Evolutionary conservation across 169 alveolate species (phyloP).

Genomic region (Eimeria zaria): DNA sequence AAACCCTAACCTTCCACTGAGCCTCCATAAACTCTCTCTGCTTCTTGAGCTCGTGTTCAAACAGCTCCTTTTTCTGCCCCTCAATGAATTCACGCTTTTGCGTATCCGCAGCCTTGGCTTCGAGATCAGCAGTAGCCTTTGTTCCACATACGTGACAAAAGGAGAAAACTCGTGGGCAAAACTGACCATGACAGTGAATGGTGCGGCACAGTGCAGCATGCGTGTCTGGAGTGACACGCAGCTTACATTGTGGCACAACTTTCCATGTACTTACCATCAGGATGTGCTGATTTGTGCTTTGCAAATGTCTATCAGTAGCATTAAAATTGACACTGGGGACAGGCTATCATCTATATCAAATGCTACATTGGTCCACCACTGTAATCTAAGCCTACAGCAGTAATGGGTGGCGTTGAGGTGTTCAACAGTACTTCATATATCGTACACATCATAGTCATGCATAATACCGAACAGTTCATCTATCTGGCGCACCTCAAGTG

Average conservation of each 20-base stretch:
- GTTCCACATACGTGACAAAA: background rate
- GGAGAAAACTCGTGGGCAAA: background rate
- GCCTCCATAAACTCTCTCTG: slow-evolving; percentile 24
- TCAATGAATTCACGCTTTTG: background rate
- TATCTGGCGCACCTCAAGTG: background rate
- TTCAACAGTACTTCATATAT: background rate
- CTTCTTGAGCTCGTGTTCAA: background rate
- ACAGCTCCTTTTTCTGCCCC: slow-evolving; percentile 1
- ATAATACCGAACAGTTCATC: background rate
- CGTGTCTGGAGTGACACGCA: background rate
- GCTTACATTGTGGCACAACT: background rate
- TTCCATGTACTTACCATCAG: background rate
- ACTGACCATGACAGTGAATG: background rate
- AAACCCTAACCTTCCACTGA: slow-evolving; percentile 53
- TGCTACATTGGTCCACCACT: background rate
- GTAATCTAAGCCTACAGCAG: background rate
- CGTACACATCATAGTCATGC: background rate
- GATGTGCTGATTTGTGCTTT: background rate
- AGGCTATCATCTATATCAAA: background rate
- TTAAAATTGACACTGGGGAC: background rate
- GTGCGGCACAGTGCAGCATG: too few species aligned
- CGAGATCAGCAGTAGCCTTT: slow-evolving; percentile 20
- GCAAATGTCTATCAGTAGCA: background rate
- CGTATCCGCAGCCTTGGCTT: background rate
- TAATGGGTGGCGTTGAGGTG: background rate